These are phyloP conservation scores for Pythium phragmitis DNA, from an alignment of 352 stramenopile genomes.

Conservation along the genomic window DNA sequence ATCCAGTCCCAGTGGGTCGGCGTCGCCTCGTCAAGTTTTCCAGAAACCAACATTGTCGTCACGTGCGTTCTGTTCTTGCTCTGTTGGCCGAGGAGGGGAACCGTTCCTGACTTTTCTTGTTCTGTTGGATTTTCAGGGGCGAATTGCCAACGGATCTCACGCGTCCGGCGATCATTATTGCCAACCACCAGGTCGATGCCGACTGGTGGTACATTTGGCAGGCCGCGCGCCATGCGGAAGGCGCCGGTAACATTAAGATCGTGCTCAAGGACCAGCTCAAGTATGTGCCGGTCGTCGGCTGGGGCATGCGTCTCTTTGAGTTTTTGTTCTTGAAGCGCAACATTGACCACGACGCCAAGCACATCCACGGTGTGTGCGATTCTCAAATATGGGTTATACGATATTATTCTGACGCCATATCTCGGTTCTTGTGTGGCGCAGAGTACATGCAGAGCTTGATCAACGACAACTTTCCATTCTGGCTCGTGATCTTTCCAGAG, in stretches of 20 bases:
- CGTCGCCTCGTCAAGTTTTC: conserved; percentile 82
- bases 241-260: conserved; percentile 88
- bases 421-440: conserved; percentile 6
- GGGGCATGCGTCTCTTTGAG: conserved; percentile 89
- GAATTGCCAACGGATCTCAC: conserved; percentile 73
- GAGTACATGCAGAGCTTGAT: conserved; percentile 80
- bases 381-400: neutral
- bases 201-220: conserved; percentile 95
- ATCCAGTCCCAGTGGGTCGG: conserved; percentile 86
- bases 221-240: conserved; percentile 53
- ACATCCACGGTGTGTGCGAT: conserved; percentile 49
- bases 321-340: conserved; percentile 89
- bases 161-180: conserved; percentile 85
- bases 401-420: neutral
- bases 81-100: conserved; percentile 19
- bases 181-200: conserved; percentile 91
- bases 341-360: conserved; percentile 68
- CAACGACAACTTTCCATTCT: conserved; percentile 83
- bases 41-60: conserved; percentile 76
- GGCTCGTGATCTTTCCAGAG: conserved; percentile 90
- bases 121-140: conserved; percentile 33
- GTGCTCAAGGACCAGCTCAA: conserved; percentile 91
- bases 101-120: conserved; percentile 12
- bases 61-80: conserved; percentile 37
- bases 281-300: conserved; percentile 86